Conservation (phyloP, 2,329 filamentous ascomycete genomes). For the Pyrenophora teres region DNA sequence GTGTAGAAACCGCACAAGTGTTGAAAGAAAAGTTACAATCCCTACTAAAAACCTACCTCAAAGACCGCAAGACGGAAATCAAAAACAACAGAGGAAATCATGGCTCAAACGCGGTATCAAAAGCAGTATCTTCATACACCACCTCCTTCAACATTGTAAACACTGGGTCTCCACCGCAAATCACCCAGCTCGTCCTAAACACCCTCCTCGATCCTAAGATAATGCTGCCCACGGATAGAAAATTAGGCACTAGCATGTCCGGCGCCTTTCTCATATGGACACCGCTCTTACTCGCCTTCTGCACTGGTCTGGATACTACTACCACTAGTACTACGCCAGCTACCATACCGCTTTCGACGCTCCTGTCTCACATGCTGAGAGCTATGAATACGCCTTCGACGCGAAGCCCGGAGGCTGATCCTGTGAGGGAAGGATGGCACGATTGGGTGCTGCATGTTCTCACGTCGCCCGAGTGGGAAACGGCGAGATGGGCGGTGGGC, state of each 20-base stretch:
- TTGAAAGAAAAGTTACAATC: constrained; percentile 27
- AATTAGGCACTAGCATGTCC: constrained; percentile 43
- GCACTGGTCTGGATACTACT: constrained; percentile 11
- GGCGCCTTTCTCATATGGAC: constrained; percentile 55
- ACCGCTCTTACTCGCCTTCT: constrained; percentile 45
- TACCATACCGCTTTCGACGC: constrained; percentile 41
- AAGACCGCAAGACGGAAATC: constrained; percentile 37
- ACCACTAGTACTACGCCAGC: neutral
- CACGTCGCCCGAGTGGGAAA: constrained; percentile 46
- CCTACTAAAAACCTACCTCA: constrained; percentile 44
- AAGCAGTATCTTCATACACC: constrained; percentile 22
- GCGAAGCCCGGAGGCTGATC: constrained; percentile 26
- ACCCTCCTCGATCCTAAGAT: constrained; percentile 15
- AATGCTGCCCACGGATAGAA: constrained; percentile 45
- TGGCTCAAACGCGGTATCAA: constrained; percentile 18
- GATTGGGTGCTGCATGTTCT: constrained; percentile 58
- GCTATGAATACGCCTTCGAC: constrained; percentile 32
- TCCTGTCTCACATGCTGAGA: constrained; percentile 48
- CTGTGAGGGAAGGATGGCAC: constrained; percentile 51
- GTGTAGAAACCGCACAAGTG: constrained; percentile 13
- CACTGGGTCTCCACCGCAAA: too few relatives aligned
- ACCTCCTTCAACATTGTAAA: too few relatives aligned
- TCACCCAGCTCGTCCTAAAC: too few relatives aligned
- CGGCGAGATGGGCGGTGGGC: constrained; percentile 15
- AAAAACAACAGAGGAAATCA: constrained; percentile 21